Evolutionary conservation across 176 grass and related monocot species (phyloP).

Genomic region (Saccharum spontaneum): DNA sequence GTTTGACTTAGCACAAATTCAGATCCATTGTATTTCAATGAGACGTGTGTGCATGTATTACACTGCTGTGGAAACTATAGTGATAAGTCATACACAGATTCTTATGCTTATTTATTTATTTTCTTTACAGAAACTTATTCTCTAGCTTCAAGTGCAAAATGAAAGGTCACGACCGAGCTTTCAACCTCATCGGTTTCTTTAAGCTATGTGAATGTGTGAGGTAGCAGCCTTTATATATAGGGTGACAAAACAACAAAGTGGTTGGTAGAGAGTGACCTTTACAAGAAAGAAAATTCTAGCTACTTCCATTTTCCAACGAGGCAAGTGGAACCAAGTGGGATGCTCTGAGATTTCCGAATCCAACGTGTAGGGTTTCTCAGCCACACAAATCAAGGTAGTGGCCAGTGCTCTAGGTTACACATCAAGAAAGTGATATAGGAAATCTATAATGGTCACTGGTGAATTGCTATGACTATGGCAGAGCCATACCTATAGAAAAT

Average conservation of each 20-base stretch:
- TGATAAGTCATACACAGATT: neutral
- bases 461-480: slow-evolving; percentile 8
- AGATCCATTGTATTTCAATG: neutral
- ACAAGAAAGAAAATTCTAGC: slow-evolving; percentile 24
- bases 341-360: slow-evolving; percentile 33
- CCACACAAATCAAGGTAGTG: slow-evolving; percentile 44
- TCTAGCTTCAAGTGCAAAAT: neutral
- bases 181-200: slow-evolving; percentile 31
- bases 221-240: slow-evolving; percentile 21
- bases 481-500: neutral
- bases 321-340: slow-evolving; percentile 19
- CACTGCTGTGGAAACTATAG: neutral
- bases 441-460: neutral
- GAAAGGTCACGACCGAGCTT: slow-evolving; percentile 12
- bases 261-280: slow-evolving; percentile 43
- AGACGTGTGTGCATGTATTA: neutral
- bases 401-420: slow-evolving; percentile 33
- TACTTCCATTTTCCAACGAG: slow-evolving; percentile 27
- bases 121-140: neutral
- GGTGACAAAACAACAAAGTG: slow-evolving; percentile 31
- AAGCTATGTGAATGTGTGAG: slow-evolving; percentile 14
- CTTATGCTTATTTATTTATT: neutral
- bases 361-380: slow-evolving; percentile 14
- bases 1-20: neutral
- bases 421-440: slow-evolving; percentile 31